phyloP scores from a whole-genome alignment of 1,284 basidiomycete species.

The Ganoderma lucidum region DNA sequence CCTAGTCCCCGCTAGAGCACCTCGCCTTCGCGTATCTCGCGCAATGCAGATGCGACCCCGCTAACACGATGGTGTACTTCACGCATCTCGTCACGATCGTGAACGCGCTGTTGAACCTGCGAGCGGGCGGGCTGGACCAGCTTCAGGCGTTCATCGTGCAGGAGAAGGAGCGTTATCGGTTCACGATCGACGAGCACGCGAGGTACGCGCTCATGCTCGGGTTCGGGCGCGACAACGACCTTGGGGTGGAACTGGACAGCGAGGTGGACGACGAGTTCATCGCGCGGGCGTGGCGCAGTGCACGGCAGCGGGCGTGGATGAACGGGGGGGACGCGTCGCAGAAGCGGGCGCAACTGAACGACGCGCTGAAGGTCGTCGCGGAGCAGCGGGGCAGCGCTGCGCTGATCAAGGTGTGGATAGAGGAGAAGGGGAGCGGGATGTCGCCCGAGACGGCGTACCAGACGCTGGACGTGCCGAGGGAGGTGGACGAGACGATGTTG shows the following conservation, averaged over 20 bases:
- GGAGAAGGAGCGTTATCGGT: slow-evolving; percentile 71
- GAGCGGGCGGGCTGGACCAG: slow-evolving; percentile 49
- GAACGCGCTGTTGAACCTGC: slow-evolving; percentile 53
- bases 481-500: slow-evolving; percentile 80
- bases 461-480: slow-evolving; percentile 73
- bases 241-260: slow-evolving; percentile 71
- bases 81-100: slow-evolving; percentile 61
- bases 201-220: slow-evolving; percentile 55
- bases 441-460: slow-evolving; percentile 77
- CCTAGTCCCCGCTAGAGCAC: slow-evolving; percentile 54
- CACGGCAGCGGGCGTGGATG: slow-evolving; percentile 68
- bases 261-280: slow-evolving; percentile 76
- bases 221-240: slow-evolving; percentile 65
- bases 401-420: slow-evolving; percentile 60
- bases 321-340: slow-evolving; percentile 51
- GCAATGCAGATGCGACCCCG: slow-evolving; percentile 80
- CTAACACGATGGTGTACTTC: slow-evolving; percentile 67
- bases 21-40: slow-evolving; percentile 79
- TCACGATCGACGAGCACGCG: slow-evolving; percentile 35
- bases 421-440: slow-evolving; percentile 66
- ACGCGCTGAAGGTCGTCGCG: slow-evolving; percentile 71
- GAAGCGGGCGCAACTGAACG: slow-evolving; percentile 59
- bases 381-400: slow-evolving; percentile 60
- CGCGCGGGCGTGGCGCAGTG: slow-evolving; percentile 71
- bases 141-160: slow-evolving; percentile 64